phyloP scores from a whole-genome alignment of 129 eudicot genomes.

The Logfia minima region DNA sequence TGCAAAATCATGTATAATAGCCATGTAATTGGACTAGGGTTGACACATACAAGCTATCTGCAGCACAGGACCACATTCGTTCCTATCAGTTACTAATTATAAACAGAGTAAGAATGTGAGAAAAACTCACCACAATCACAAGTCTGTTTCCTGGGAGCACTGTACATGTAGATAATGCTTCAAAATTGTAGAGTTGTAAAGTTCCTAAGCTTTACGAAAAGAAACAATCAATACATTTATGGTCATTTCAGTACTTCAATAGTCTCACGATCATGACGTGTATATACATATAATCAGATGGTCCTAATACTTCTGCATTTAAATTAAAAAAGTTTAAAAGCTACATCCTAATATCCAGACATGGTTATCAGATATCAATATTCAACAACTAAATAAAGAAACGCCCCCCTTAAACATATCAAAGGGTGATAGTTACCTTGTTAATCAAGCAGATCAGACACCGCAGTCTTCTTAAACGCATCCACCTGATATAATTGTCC shows the following conservation, averaged over 20 bases:
- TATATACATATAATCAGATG: not conserved
- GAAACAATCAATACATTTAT: not conserved
- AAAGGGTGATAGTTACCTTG: slow-evolving; percentile 25
- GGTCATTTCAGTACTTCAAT: too few species aligned
- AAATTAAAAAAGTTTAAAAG: not conserved
- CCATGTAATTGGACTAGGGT: not conserved
- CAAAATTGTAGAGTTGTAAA: not conserved
- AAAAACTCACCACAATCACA: not conserved
- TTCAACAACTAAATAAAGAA: too few species aligned
- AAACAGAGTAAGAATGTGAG: not conserved
- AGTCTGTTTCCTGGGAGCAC: not conserved
- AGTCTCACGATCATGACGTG: not conserved
- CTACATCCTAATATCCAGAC: not conserved
- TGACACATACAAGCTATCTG: not conserved
- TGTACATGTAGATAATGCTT: not conserved
- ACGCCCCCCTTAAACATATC: too few species aligned
- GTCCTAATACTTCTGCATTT: not conserved
- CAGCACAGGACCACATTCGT: not conserved
- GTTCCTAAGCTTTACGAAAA: slow-evolving; percentile 2
- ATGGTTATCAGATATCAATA: not conserved
- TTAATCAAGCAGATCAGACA: slow-evolving; percentile 64
- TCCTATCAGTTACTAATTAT: not conserved
- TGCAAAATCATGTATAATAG: not conserved
- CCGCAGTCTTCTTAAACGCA: slow-evolving; percentile 56
- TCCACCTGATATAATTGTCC: slow-evolving; percentile 50